These are phyloP conservation scores for Jackrogersella minutella DNA, from an alignment of 495 filamentous ascomycete genomes.

Conservation along the genomic window DNA sequence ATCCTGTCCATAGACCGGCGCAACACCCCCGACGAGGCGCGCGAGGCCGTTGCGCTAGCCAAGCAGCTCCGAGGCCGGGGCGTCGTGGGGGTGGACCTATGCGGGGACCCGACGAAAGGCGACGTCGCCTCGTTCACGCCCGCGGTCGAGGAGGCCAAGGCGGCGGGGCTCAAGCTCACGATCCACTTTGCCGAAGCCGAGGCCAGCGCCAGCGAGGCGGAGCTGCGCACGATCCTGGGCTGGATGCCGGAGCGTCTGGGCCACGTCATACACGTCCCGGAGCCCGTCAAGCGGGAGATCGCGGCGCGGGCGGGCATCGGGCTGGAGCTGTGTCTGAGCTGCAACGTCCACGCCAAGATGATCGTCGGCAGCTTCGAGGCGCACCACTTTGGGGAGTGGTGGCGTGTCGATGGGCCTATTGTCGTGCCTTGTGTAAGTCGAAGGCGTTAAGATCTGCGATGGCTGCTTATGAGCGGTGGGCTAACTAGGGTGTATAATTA, in stretches of 20 bases:
- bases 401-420: conserved; percentile 46
- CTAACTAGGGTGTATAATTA: conserved; percentile 46
- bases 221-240: conserved; percentile 67
- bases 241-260: conserved; percentile 76
- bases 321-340: conserved; percentile 80
- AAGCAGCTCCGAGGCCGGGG: conserved; percentile 60
- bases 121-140: conserved; percentile 64
- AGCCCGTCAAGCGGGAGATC: conserved; percentile 64
- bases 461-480: background rate
- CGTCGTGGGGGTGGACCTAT: conserved; percentile 82
- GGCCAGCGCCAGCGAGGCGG: conserved; percentile 58
- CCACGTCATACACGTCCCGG: conserved; percentile 79
- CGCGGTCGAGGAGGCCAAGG: conserved; percentile 64
- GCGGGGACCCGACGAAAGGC: conserved; percentile 74
- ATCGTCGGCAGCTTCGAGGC: conserved; percentile 69
- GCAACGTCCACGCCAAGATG: conserved; percentile 82
- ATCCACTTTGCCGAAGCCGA: conserved; percentile 81
- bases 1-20: conserved; percentile 81
- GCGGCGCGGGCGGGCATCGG: conserved; percentile 58
- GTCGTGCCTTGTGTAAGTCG: conserved; percentile 51
- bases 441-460: background rate
- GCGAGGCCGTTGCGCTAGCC: conserved; percentile 69
- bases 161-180: conserved; percentile 65
- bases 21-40: conserved; percentile 63
- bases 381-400: conserved; percentile 80